Base-by-base conservation (phyloP, 2,329 filamentous ascomycete genomes). In the Chalara sp. region DNA sequence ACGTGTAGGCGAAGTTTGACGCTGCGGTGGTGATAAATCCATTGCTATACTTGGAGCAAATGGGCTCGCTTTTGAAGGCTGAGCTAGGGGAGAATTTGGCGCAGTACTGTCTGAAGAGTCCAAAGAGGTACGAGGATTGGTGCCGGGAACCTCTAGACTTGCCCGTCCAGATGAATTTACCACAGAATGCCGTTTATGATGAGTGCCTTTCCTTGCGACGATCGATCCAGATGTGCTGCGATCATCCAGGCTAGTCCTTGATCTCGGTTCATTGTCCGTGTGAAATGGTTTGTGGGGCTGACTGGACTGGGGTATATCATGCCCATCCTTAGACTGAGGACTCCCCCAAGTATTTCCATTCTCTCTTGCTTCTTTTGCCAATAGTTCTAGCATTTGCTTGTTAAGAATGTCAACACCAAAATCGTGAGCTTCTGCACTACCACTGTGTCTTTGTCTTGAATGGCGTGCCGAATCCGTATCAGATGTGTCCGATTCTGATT, bases 301-400 rank as follows among this genome's bases (percentile, higher is more conserved):
- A 43, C 54, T 52, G 32, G 56, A 56, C 32, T 54, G 11, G 35
- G 48, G 32, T 21, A 50, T 51, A 31, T 51, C 30, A 32, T 52
- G 35, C 11, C 31, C 46, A 47, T 60, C 51, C 13, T 51, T 51
- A 11, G 50, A 47, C 35, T 33, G 11, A 8, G 12, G 63, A 58
- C 8, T 31, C n/a, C 44, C 44, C 33, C 40, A 52, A 12, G 32
- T 21, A 28, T 32, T 30, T 13, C 32, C 29, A 12, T 51, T 43
- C 6, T 33, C 46, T 21, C 58, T 65, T 5, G 71, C 72, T 61
- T 83, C 79, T 53, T 73, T 73, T 5, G 76, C 76, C 53, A 83
- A 72, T 69, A 81, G 76, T 51, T 82, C 78, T 52, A 75, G 67
- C 78, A 83, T 83, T 60, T 83, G 80, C 61, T 78, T 81, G 54